A percentile compares a stretch with the other conserved stretches of the same genome.
These are phyloP conservation scores for Cryptococcus neoformans DNA, from an alignment of 1,284 basidiomycete genomes.

Conservation along the genomic window DNA sequence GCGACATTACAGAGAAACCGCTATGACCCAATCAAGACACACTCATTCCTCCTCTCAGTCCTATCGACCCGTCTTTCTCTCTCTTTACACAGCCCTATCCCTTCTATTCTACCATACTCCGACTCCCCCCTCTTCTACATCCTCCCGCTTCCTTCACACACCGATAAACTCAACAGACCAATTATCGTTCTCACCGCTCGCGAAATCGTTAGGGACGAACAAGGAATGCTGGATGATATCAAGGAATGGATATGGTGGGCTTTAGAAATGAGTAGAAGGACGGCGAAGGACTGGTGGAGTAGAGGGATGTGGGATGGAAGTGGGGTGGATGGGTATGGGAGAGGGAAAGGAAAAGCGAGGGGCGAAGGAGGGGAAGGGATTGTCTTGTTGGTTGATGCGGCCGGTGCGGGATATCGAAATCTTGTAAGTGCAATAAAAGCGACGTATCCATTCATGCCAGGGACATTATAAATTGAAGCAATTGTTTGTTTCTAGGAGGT, in stretches of 20 bases:
- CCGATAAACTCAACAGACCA: slow-evolving; percentile 35
- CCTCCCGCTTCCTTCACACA: slow-evolving; percentile 32
- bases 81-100: slow-evolving; percentile 29
- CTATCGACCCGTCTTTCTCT: slow-evolving; percentile 21
- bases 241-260: slow-evolving; percentile 47
- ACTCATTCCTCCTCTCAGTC: slow-evolving; percentile 21
- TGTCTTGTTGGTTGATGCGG: slow-evolving; percentile 43
- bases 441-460: neutral
- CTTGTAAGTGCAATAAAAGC: slow-evolving; percentile 29
- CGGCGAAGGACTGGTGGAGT: slow-evolving; percentile 37
- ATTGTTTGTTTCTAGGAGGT: slow-evolving; percentile 33
- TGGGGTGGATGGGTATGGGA: slow-evolving; percentile 1
- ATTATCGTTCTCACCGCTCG: slow-evolving; percentile 39
- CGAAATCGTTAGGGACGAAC: slow-evolving; percentile 32
- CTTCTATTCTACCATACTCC: slow-evolving; percentile 24
- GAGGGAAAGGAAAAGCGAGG: slow-evolving; percentile 1
- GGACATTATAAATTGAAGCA: neutral
- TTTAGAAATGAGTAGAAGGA: slow-evolving; percentile 36
- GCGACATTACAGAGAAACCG: slow-evolving; percentile 27
- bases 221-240: slow-evolving; percentile 37
- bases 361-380: slow-evolving; percentile 35
- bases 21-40: slow-evolving; percentile 32
- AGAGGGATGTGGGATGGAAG: slow-evolving; percentile 13
- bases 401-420: slow-evolving; percentile 45
- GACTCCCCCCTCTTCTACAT: slow-evolving; percentile 31